Base-by-base conservation (phyloP, 2,329 filamentous ascomycete species). In the Diaporthe sp. region DNA sequence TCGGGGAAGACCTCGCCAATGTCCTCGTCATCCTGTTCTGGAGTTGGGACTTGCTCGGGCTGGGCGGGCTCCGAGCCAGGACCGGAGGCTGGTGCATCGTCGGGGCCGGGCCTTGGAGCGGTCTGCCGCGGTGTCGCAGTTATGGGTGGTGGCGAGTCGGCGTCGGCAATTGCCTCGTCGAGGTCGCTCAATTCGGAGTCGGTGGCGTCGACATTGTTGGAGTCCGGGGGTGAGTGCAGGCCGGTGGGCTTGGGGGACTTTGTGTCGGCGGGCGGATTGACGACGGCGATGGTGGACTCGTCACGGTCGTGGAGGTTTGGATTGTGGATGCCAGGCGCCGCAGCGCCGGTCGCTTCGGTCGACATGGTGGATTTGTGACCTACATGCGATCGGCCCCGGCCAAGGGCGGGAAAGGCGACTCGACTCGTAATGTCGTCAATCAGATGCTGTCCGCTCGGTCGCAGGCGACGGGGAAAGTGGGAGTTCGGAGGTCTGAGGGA, bases 1-100 rank as follows among this genome's bases (percentile, higher is more conserved):
- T 96, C 95, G 1, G 96, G 96, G 62, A 92, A 87, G 73, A 98
- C 90, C 72, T 97, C 94, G 79, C 94, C 94, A 79, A 94, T 92
- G 79, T 95, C 93, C 19, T 83, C 82, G 13, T 81, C 81, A 51
- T 80, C 78, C 58, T 82, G 79, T 37, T 82, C 76, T 31, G 78
- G 73, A 39, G 75, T 77, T 39, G 78, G 75, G 28, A 73, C 77
- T 28, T 81, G 77, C 12, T 79, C 78, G 39, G 75, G 70, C 62
- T 79, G 76, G 13, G 49, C 62, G 19, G 46, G 46, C 37, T 37
- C 73, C 7, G 73, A 25, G 3, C 31, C 72, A 51, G 49, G 15
- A 9, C 55, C 53, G 12, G n/a, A 28, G 53, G 37, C 44, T n/a
- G 28, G 19, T 44, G 13, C 72, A 58, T n/a, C 51, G 79, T 72